phyloP scores from a whole-genome alignment of 179 eudicot species.

The Silene noctiflora region DNA sequence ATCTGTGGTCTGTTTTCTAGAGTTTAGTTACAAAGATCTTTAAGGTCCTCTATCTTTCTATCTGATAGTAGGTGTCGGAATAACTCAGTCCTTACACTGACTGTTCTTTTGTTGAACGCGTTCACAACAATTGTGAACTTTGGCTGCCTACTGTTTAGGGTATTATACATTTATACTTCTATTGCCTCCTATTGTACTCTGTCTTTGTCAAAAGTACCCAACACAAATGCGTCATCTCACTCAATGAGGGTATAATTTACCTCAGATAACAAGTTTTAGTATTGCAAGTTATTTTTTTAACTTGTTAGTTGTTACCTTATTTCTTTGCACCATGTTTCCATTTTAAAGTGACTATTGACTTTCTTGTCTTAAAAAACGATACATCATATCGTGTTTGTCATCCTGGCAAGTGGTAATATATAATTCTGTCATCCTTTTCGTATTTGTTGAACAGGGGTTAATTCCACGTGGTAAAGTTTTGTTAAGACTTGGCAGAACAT shows the following conservation, averaged over 20 bases:
- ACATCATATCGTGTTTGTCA: neutral
- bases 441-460: slow-evolving; percentile 53
- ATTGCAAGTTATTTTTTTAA: neutral
- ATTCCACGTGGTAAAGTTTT: slow-evolving; percentile 75
- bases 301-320: neutral
- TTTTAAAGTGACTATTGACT: neutral
- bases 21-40: neutral
- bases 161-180: too few species aligned
- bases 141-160: too few species aligned
- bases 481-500: slow-evolving; percentile 73
- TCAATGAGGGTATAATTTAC: too few species aligned
- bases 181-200: too few species aligned
- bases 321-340: neutral
- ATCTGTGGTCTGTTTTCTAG: neutral
- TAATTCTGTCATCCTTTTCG: neutral
- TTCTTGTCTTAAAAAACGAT: neutral
- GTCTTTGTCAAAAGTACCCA: too few species aligned
- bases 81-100: too few species aligned
- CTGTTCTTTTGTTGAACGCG: too few species aligned
- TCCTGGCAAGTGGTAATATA: neutral
- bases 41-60: too few species aligned
- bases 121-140: too few species aligned
- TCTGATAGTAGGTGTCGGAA: too few species aligned
- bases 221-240: too few species aligned
- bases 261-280: neutral